phyloP scores from a whole-genome alignment of 148 eudicot genomes.

The Dianthus caryophyllus region DNA sequence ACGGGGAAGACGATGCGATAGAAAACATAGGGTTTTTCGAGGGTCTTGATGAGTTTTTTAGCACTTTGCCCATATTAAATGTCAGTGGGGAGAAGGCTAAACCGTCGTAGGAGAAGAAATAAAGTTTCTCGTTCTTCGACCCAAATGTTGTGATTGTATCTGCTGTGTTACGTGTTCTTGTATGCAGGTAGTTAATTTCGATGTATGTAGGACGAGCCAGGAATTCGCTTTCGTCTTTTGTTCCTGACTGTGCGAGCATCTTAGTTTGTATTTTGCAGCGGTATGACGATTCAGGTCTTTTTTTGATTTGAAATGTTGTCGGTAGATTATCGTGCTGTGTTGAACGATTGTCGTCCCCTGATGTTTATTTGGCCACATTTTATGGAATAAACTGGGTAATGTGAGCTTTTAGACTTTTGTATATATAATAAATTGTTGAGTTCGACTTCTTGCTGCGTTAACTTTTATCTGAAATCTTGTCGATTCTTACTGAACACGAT shows the following conservation, averaged over 20 bases:
- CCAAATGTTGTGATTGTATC: constrained; percentile 12
- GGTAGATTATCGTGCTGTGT: constrained; percentile 31
- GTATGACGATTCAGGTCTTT: constrained; percentile 26
- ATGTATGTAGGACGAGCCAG: constrained; percentile 30
- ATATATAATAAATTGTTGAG: constrained; percentile 13
- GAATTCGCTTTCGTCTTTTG: constrained; percentile 18
- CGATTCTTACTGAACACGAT: constrained; percentile 1
- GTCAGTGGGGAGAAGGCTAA: constrained; percentile 51
- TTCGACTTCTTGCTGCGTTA: constrained; percentile 10
- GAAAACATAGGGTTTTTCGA: constrained; percentile 41
- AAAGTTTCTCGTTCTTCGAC: constrained; percentile 10
- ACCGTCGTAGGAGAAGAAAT: constrained; percentile 33
- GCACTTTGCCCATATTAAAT: constrained; percentile 50
- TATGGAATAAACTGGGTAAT: constrained; percentile 1
- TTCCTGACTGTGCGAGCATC: constrained; percentile 31
- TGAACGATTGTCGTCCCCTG: constrained; percentile 21
- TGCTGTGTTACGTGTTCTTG: constrained; percentile 24
- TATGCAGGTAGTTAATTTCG: constrained; percentile 36
- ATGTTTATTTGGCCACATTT: constrained; percentile 28
- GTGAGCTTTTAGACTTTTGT: constrained; percentile 20
- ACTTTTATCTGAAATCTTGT: constrained; percentile 5
- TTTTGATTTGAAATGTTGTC: constrained; percentile 19
- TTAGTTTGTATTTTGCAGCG: constrained; percentile 34
- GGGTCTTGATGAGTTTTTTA: constrained; percentile 41
- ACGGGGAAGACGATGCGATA: constrained; percentile 45